These are phyloP conservation scores for Taphrina flavorubra DNA, from an alignment of 1,139 yeast species.

Conservation along the genomic window DNA sequence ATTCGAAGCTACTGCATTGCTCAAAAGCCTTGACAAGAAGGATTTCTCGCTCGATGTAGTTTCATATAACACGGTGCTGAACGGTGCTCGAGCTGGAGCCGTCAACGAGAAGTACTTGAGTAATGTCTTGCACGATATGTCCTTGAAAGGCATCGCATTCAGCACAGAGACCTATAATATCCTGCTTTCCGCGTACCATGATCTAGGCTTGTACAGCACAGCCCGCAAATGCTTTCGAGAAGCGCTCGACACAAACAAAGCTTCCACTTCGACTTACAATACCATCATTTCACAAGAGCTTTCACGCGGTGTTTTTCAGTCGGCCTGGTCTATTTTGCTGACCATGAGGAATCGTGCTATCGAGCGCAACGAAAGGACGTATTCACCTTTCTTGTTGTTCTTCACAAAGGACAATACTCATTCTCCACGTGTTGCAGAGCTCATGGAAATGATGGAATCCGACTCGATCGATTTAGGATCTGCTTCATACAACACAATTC, in stretches of 20 bases:
- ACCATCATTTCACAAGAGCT: slow-evolving; percentile 20
- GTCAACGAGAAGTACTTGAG: neutral
- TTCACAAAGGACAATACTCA: neutral
- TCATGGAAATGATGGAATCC: slow-evolving; percentile 1
- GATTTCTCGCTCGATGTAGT: slow-evolving; percentile 7
- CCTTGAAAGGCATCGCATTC: neutral
- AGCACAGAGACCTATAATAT: slow-evolving; percentile 14
- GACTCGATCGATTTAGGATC: slow-evolving; percentile 16
- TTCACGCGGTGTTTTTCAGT: neutral
- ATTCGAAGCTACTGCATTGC: neutral
- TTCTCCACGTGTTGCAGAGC: neutral
- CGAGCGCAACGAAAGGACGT: slow-evolving; percentile 4
- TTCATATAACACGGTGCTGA: slow-evolving; percentile 21
- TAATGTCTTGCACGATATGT: neutral
- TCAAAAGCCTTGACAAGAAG: neutral
- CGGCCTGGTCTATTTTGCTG: slow-evolving; percentile 10
- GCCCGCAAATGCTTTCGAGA: neutral
- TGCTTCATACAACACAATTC: slow-evolving; percentile 9
- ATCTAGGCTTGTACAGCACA: neutral
- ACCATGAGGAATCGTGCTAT: neutral
- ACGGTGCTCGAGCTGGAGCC: slow-evolving; percentile 16
- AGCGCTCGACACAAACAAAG: slow-evolving; percentile 3
- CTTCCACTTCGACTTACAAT: slow-evolving; percentile 11
- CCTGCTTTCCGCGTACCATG: neutral
- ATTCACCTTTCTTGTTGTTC: slow-evolving; percentile 26